Evolutionary conservation across 23 red algal species (phyloP).

Genomic region (Gracilariopsis chorda): DNA sequence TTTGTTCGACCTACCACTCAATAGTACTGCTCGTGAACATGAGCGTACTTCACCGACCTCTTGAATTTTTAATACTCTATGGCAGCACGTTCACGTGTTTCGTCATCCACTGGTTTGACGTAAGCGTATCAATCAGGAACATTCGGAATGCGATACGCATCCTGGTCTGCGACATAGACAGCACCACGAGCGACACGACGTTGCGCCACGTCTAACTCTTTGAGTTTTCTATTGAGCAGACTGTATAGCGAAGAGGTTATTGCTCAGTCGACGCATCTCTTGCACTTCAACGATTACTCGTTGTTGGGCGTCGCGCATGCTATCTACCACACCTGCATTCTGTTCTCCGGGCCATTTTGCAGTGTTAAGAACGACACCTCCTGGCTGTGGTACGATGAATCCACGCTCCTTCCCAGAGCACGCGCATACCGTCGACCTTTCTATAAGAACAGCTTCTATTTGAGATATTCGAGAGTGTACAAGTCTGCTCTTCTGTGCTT

Average conservation of each 20-base stretch:
- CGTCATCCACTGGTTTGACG: slow-evolving; percentile 12
- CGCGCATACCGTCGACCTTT: too few relatives aligned
- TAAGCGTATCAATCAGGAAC: slow-evolving; percentile 49
- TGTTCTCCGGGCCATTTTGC: slow-evolving; percentile 79
- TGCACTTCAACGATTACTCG: slow-evolving; percentile 67
- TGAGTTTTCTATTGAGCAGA: slow-evolving; percentile 5
- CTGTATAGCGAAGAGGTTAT: slow-evolving; percentile 55
- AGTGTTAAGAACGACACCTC: slow-evolving; percentile 79
- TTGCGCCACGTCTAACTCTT: slow-evolving; percentile 65
- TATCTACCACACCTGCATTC: slow-evolving; percentile 69
- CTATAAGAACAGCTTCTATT: too few relatives aligned
- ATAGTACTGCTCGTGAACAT: too few relatives aligned
- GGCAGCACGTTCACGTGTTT: slow-evolving; percentile 13
- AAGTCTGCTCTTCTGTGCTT: slow-evolving; percentile 65
- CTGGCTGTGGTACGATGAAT: slow-evolving; percentile 64
- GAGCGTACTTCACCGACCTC: too few relatives aligned
- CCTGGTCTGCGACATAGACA: slow-evolving; percentile 49
- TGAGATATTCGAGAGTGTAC: too few relatives aligned
- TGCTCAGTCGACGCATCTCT: slow-evolving; percentile 51
- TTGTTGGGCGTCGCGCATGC: slow-evolving; percentile 37
- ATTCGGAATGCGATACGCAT: slow-evolving; percentile 62
- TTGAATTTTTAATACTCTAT: neutral
- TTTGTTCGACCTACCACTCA: too few relatives aligned
- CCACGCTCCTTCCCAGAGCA: too few relatives aligned
- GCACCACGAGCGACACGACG: slow-evolving; percentile 50